These are phyloP conservation scores for Trichoderma gracile DNA, from an alignment of 2,329 filamentous ascomycete species.

Conservation along the genomic window DNA sequence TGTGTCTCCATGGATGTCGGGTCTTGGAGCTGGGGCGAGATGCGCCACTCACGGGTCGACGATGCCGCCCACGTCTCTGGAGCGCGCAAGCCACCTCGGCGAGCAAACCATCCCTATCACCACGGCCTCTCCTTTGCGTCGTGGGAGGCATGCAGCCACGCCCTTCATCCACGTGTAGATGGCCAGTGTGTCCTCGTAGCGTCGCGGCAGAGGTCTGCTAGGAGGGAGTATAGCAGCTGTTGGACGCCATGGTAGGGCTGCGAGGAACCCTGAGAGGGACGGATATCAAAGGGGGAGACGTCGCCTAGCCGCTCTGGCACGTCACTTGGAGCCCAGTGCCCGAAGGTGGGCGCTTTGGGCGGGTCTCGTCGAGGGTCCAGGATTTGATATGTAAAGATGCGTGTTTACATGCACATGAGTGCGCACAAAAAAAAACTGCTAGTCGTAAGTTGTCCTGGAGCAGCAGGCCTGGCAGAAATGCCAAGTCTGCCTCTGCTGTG, in stretches of 20 bases:
- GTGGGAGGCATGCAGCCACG: slow-evolving; percentile 25
- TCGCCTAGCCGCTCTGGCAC: slow-evolving; percentile 10
- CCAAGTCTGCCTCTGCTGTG: slow-evolving; percentile 11
- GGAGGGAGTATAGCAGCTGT: background rate
- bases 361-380: slow-evolving; percentile 18
- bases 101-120: slow-evolving; percentile 15
- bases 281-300: slow-evolving; percentile 3
- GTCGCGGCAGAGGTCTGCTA: background rate
- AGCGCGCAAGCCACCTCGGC: slow-evolving; percentile 23
- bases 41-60: slow-evolving; percentile 27
- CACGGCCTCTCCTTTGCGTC: slow-evolving; percentile 1
- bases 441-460: slow-evolving; percentile 11
- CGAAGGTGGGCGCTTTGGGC: slow-evolving; percentile 22
- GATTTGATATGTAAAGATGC: slow-evolving; percentile 15
- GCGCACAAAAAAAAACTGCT: slow-evolving; percentile 2
- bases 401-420: slow-evolving; percentile 6
- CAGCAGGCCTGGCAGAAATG: slow-evolving; percentile 3
- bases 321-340: slow-evolving; percentile 20
- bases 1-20: slow-evolving; percentile 19
- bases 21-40: slow-evolving; percentile 21
- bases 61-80: slow-evolving; percentile 22
- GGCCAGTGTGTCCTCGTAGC: background rate
- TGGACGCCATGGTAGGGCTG: slow-evolving; percentile 14
- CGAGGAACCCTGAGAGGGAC: background rate
- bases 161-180: slow-evolving; percentile 23